Base-by-base conservation (phyloP, 2,329 filamentous ascomycete species). In the Botrytis galanthina region DNA sequence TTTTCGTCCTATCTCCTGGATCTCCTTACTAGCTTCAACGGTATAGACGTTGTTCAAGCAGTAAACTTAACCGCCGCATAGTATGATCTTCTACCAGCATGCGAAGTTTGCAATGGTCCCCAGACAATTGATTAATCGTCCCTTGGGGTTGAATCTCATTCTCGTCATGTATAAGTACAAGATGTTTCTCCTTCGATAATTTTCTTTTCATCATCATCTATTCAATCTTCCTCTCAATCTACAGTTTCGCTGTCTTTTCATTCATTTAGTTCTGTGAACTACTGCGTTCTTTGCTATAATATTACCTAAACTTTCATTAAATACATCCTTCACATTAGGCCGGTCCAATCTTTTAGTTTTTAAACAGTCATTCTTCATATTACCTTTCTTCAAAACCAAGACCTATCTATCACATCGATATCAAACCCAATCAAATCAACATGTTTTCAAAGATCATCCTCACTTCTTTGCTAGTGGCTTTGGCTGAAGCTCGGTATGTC, bases 191-290 rank as follows among this genome's bases (percentile, higher is more conserved):
- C 29, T 29, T 29, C 29, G 8, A 62, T 9, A 16, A 48, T 8
- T n/a, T 18, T 32, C 12, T 44, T 54, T 35, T 54, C 59, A 48
- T 64, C 61, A 46, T 46, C 60, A 46, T 62, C 54, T 59, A 68
- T 61, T 26, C 35, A 46, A 46, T 70, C 59, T 32, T 72, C 59
- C 39, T 72, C 57, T 60, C 46, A 48, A 62, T 62, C 72, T 46
- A 51, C 42, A 73, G 48, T 63, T 73, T 70, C 5, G 35, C 48
- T 51, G 18, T 64, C 76, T 73, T 77, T 79, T 68, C 75, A 73
- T 76, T 78, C 76, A 46, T 77, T 78, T 75, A 77, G 79, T 80
- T 80, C 78, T 80, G 77, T 75, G 78, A 80, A 79, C 79, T 80
- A 68, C 48, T 26, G 16, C 62, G 8, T 39, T 72, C 57, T 59